Percentiles rank a stretch among this genome's conserved stretches.
phyloP scores from a whole-genome alignment of 2,329 filamentous ascomycete species.

The Sporothrix brunneoviolacea region DNA sequence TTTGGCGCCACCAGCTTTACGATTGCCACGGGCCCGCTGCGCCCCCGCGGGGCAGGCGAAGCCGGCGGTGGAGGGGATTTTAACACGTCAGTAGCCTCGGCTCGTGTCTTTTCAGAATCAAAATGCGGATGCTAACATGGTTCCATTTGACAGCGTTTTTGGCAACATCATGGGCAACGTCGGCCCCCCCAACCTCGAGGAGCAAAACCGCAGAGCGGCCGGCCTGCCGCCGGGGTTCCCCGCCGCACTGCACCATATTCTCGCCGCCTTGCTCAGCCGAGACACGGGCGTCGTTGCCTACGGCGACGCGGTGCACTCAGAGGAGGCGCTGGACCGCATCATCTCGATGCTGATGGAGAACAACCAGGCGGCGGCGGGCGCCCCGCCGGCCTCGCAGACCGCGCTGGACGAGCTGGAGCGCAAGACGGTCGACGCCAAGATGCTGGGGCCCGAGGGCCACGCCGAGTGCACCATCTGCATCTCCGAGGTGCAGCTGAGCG shows the following conservation, averaged over 20 bases:
- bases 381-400: conserved; percentile 69
- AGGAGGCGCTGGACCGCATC: conserved; percentile 84
- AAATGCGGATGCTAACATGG: conserved; percentile 2
- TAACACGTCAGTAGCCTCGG: conserved; percentile 36
- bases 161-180: conserved; percentile 35
- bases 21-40: conserved; percentile 35
- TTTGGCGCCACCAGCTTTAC: conserved; percentile 41
- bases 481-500: conserved; percentile 67
- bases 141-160: conserved; percentile 35
- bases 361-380: conserved; percentile 67
- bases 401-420: conserved; percentile 70
- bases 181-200: conserved; percentile 22
- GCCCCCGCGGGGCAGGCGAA: conserved; percentile 16
- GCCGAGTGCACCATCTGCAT: conserved; percentile 95
- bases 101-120: conserved; percentile 11
- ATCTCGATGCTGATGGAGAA: conserved; percentile 85
- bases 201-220: conserved; percentile 18
- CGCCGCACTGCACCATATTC: conserved; percentile 43
- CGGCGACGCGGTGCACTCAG: conserved; percentile 82
- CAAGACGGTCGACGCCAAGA: conserved; percentile 60
- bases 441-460: conserved; percentile 60
- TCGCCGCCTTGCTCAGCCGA: conserved; percentile 47
- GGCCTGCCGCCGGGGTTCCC: conserved; percentile 26
- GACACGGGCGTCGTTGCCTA: conserved; percentile 37
- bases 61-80: conserved; percentile 28